Base-by-base conservation (phyloP, 805 yeast genomes). In the Diddensiella caesifluorescens region DNA sequence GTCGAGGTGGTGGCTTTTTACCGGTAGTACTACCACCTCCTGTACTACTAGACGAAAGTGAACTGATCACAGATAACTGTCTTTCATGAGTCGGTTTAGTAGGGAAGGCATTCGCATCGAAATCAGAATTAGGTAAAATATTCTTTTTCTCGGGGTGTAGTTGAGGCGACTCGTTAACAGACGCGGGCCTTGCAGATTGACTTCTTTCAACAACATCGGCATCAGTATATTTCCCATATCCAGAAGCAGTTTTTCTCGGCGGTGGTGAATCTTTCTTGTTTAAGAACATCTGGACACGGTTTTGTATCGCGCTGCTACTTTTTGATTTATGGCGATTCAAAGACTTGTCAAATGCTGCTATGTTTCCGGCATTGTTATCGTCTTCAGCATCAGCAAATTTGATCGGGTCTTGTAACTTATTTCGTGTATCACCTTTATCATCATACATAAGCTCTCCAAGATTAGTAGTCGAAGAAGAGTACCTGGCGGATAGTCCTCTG, bases 141-240 rank as follows among this genome's bases (percentile, higher is more conserved):
- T n/a, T n/a, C 6, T 7, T 13, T 19, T 29, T 29, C 32, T 29
- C 15, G 6, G 16, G 7, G 15, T 9, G 19, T 13, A n/a, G 19
- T 13, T 13, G 15, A 7, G 7, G 15, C 6, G 32, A 29, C 12
- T 7, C 12, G 7, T 7, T 23, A 7, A 23, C 27, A 23, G 27
- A 7, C 9, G 10, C 12, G 12, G 27, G 27, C 6, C 32, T 7
- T 29, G 32, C 15, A 7, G 32, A 29, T 7, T 29, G 32, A 29
- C 32, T 29, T 13, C 32, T 29, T 7, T 7, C 16, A n/a, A 13
- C 7, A n/a, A n/a, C 26, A 5, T 30, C 38, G 13, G 23, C 47
- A 37, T 72, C 80, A 0, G 89, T 79, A 56, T 73, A 84, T 56
- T 77, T 76, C 5, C 95, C 95, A 60, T 88, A 87, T 0, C 95